Evolutionary conservation across 495 filamentous ascomycete species (phyloP).

Genomic region (Penicillium paradoxum): DNA sequence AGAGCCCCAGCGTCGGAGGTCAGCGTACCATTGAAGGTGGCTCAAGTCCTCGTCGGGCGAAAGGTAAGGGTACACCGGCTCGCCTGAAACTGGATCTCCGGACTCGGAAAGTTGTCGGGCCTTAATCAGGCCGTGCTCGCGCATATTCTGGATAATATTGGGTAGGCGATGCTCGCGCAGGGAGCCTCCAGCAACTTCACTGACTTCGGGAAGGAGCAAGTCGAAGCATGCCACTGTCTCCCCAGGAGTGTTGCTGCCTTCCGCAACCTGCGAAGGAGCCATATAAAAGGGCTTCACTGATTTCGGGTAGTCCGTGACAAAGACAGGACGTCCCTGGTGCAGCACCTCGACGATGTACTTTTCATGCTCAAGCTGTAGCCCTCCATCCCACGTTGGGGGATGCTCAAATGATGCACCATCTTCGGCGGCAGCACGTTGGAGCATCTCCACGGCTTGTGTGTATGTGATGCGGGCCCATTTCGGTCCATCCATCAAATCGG

Average conservation of each 20-base stretch:
- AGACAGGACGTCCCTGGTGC: slow-evolving; percentile 68
- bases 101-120: slow-evolving; percentile 7
- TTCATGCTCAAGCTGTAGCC: slow-evolving; percentile 89
- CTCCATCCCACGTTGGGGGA: slow-evolving; percentile 62
- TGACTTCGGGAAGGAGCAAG: slow-evolving; percentile 81
- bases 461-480: slow-evolving; percentile 85
- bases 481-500: slow-evolving; percentile 50
- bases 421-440: slow-evolving; percentile 55
- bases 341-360: slow-evolving; percentile 73
- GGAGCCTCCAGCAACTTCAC: slow-evolving; percentile 88
- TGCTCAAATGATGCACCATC: slow-evolving; percentile 55
- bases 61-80: slow-evolving; percentile 35
- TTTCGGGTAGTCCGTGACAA: slow-evolving; percentile 88
- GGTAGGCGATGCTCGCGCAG: slow-evolving; percentile 84
- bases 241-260: slow-evolving; percentile 10
- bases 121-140: slow-evolving; percentile 50
- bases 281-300: slow-evolving; percentile 95
- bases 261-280: slow-evolving; percentile 49
- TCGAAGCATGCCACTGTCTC: slow-evolving; percentile 91
- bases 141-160: slow-evolving; percentile 70
- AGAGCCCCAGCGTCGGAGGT: slow-evolving; percentile 87
- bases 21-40: slow-evolving; percentile 84
- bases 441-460: slow-evolving; percentile 63
- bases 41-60: slow-evolving; percentile 44
- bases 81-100: slow-evolving; percentile 8